phyloP scores from a whole-genome alignment of 352 stramenopile species.

The Thraustochytrium striatum region DNA sequence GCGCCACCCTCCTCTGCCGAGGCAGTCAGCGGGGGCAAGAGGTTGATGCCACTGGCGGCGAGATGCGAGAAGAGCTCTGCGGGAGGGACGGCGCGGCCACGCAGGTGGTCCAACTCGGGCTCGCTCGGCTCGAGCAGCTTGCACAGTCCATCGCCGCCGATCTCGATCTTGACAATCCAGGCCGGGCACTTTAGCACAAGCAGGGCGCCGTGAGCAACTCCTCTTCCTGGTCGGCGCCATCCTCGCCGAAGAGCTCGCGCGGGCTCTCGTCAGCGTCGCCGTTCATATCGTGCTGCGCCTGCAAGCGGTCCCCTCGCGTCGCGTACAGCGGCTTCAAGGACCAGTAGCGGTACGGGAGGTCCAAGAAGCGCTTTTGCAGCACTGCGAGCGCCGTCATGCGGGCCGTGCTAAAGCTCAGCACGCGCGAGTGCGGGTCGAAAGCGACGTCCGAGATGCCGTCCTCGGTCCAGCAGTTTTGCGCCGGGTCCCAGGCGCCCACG shows the following conservation, averaged over 20 bases:
- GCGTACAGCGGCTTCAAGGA: background rate
- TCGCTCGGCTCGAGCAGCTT: conserved; percentile 2
- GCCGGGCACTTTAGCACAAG: background rate
- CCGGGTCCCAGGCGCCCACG: conserved; percentile 22
- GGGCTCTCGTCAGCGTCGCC: background rate
- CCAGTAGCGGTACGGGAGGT: conserved; percentile 32
- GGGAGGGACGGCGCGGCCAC: background rate
- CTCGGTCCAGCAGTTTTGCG: background rate
- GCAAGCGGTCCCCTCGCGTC: too few species aligned
- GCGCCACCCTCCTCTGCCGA: background rate
- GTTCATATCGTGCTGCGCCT: too few species aligned
- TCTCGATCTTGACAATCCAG: conserved; percentile 37
- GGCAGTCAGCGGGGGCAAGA: background rate
- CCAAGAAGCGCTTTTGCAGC: background rate
- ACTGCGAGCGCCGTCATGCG: conserved; percentile 4
- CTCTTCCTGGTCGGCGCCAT: background rate
- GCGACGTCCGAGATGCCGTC: conserved; percentile 22
- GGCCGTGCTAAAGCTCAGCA: conserved; percentile 23
- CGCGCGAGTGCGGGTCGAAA: background rate
- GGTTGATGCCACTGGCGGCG: conserved; percentile 17
- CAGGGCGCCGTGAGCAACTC: background rate
- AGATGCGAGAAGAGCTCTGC: conserved; percentile 12
- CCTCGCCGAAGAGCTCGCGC: background rate
- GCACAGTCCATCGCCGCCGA: background rate
- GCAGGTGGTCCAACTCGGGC: background rate